A percentile compares a stretch with the other conserved stretches of the same genome.
Conservation (phyloP, 139 green algal species). For the Picochlorum sp. region DNA sequence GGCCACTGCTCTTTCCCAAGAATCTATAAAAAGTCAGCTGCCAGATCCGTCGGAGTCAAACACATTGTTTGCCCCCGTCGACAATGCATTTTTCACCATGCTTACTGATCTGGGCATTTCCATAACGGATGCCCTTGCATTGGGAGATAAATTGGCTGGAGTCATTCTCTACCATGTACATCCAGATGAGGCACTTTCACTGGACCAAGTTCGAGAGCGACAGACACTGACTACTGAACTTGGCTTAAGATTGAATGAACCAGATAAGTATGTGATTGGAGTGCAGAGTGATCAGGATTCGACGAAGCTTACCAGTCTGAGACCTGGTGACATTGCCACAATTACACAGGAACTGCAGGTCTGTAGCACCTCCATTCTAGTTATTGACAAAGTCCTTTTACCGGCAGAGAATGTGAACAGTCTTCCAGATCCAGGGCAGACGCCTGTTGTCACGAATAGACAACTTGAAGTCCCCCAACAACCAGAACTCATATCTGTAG, state of each 20-base stretch:
- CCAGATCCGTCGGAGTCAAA: slow-evolving; percentile 8
- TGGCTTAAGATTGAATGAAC: neutral
- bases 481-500: no score
- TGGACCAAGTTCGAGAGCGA: neutral
- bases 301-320: neutral
- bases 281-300: neutral
- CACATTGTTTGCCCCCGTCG: slow-evolving; percentile 21
- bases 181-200: neutral
- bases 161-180: slow-evolving; percentile 28
- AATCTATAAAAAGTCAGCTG: slow-evolving; percentile 6
- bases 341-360: neutral
- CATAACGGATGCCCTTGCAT: slow-evolving; percentile 21
- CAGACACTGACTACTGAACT: neutral
- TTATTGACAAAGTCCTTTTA: slow-evolving; percentile 18
- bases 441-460: neutral
- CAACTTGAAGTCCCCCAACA: no score
- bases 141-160: slow-evolving; percentile 21
- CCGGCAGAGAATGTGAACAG: slow-evolving; percentile 12
- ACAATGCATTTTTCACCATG: slow-evolving; percentile 26
- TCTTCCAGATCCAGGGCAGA: slow-evolving; percentile 1
- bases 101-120: slow-evolving; percentile 17
- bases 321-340: slow-evolving; percentile 4
- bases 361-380: neutral
- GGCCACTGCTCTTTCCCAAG: slow-evolving; percentile 18
- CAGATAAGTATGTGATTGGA: neutral